These are phyloP conservation scores for Monascus ruber DNA, from an alignment of 2,329 filamentous ascomycete species.

Conservation along the genomic window DNA sequence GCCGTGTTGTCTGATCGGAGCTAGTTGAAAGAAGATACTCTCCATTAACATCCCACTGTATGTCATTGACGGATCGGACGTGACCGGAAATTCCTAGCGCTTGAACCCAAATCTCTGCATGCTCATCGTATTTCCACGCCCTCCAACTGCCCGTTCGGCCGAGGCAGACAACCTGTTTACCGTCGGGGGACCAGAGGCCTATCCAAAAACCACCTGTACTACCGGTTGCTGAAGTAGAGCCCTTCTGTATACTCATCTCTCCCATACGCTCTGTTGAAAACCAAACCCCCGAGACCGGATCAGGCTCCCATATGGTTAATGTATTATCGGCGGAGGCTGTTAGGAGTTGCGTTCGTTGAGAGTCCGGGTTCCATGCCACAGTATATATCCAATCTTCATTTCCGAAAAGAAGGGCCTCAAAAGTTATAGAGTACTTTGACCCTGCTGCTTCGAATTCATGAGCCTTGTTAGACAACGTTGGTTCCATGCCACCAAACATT, in stretches of 20 bases:
- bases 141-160: slow-evolving; percentile 91
- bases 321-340: slow-evolving; percentile 94
- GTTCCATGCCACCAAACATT: slow-evolving; percentile 39
- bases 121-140: slow-evolving; percentile 57
- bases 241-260: slow-evolving; percentile 89
- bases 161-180: slow-evolving; percentile 63
- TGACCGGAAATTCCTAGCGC: slow-evolving; percentile 72
- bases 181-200: slow-evolving; percentile 77
- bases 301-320: slow-evolving; percentile 82
- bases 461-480: slow-evolving; percentile 78
- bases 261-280: slow-evolving; percentile 74
- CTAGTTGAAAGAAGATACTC: slow-evolving; percentile 81
- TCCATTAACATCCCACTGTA: slow-evolving; percentile 74
- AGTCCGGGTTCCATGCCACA: slow-evolving; percentile 56
- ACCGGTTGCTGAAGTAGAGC: slow-evolving; percentile 89
- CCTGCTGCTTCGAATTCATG: slow-evolving; percentile 57
- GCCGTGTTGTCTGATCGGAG: slow-evolving; percentile 81
- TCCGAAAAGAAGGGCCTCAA: slow-evolving; percentile 84
- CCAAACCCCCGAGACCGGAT: slow-evolving; percentile 79
- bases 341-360: slow-evolving; percentile 57
- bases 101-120: slow-evolving; percentile 61
- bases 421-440: slow-evolving; percentile 67
- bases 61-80: slow-evolving; percentile 64
- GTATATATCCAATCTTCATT: slow-evolving; percentile 99
- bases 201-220: slow-evolving; percentile 96